phyloP scores from a whole-genome alignment of 306 rosid genomes.

The Quercus parvula region DNA sequence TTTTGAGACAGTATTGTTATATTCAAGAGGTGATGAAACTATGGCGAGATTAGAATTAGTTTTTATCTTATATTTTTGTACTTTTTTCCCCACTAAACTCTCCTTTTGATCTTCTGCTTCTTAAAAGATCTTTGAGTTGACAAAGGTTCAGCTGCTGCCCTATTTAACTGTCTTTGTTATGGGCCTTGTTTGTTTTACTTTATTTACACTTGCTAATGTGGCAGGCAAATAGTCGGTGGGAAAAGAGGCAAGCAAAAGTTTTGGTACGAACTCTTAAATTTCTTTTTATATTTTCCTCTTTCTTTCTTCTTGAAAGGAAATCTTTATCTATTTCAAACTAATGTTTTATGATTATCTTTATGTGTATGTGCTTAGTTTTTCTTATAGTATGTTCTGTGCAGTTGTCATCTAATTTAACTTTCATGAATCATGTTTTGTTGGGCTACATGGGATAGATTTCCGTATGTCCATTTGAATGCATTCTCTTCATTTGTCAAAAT shows the following conservation, averaged over 20 bases:
- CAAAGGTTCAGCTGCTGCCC: neutral
- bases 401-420: neutral
- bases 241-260: constrained; percentile 88
- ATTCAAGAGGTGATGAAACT: neutral
- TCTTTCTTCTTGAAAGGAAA: neutral
- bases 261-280: constrained; percentile 48
- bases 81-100: neutral
- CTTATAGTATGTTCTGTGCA: neutral
- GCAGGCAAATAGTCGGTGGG: constrained; percentile 94
- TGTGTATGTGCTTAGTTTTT: neutral
- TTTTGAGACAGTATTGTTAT: neutral
- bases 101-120: neutral
- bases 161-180: constrained; percentile 1
- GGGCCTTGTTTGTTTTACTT: constrained; percentile 7
- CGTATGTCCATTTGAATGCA: neutral
- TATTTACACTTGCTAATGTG: constrained; percentile 12
- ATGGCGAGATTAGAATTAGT: neutral
- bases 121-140: constrained; percentile 1
- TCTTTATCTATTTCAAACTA: neutral
- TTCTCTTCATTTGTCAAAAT: neutral
- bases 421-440: neutral
- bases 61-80: neutral
- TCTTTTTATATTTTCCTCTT: neutral
- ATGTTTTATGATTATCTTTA: neutral
- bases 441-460: neutral